phyloP scores from a whole-genome alignment of 352 stramenopile genomes.

The Phytopythium vexans region DNA sequence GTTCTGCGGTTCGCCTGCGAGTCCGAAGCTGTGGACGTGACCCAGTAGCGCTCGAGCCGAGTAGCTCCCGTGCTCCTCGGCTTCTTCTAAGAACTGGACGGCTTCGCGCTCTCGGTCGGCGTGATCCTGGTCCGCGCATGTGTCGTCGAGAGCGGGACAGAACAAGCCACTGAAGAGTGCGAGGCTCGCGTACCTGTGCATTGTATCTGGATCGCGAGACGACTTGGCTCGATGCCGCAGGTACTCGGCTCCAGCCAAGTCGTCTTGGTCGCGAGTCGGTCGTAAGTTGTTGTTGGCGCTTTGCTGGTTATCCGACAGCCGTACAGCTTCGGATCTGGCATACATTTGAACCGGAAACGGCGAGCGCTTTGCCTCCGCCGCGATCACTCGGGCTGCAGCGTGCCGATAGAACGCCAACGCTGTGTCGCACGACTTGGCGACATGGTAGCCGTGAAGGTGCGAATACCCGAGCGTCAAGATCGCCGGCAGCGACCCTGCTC shows the following conservation, averaged over 20 bases:
- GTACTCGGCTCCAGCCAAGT: slow-evolving; percentile 47
- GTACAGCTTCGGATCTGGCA: slow-evolving; percentile 21
- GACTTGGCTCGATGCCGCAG: slow-evolving; percentile 30
- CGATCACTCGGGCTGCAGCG: slow-evolving; percentile 51
- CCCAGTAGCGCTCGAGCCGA: slow-evolving; percentile 51
- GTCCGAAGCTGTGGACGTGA: slow-evolving; percentile 60
- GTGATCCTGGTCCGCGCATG: slow-evolving; percentile 19
- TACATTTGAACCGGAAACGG: slow-evolving; percentile 36
- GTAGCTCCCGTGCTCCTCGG: slow-evolving; percentile 29
- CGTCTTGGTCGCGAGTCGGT: slow-evolving; percentile 19
- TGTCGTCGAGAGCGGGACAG: slow-evolving; percentile 6
- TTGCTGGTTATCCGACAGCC: slow-evolving; percentile 34
- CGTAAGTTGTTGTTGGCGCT: slow-evolving; percentile 12
- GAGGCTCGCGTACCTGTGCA: slow-evolving; percentile 50
- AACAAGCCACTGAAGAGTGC: slow-evolving; percentile 57
- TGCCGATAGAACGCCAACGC: slow-evolving; percentile 75
- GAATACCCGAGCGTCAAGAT: slow-evolving; percentile 75
- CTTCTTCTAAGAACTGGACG: slow-evolving; percentile 33
- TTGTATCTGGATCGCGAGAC: slow-evolving; percentile 23
- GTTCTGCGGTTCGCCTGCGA: slow-evolving; percentile 32
- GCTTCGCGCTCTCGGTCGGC: slow-evolving; percentile 28
- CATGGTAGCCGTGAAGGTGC: slow-evolving; percentile 46
- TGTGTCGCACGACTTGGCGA: slow-evolving; percentile 43
- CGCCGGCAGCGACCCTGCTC: slow-evolving; percentile 30
- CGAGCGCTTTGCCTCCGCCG: slow-evolving; percentile 12